Conservation (phyloP, 768 basidiomycete genomes). For the Cystobasidium ongulense region DNA sequence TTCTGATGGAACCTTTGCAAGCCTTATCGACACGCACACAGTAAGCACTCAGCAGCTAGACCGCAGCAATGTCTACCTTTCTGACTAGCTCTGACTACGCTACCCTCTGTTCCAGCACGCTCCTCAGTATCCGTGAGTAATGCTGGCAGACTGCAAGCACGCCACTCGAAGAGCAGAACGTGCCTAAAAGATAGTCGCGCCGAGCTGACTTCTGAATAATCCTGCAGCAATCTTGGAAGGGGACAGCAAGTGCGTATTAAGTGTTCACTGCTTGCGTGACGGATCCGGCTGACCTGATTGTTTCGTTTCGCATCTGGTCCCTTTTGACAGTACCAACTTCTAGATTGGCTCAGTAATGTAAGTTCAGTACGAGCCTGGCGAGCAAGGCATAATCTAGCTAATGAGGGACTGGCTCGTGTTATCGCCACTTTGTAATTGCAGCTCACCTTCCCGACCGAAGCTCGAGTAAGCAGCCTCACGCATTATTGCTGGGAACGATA, state of each 20-base stretch:
- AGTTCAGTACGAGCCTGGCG: background rate
- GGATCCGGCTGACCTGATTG: background rate
- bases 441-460: conserved; percentile 80
- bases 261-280: no score
- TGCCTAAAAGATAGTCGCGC: conserved; percentile 15
- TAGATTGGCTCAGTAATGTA: conserved; percentile 70
- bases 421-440: conserved; percentile 14
- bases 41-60: background rate
- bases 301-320: background rate
- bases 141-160: background rate
- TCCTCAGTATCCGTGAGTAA: conserved; percentile 17
- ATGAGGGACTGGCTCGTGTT: background rate
- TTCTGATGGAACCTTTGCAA: background rate
- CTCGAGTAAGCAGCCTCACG: conserved; percentile 45
- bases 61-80: background rate
- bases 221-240: background rate
- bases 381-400: background rate
- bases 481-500: background rate
- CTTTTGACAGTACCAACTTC: conserved; percentile 67
- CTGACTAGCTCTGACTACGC: conserved; percentile 7
- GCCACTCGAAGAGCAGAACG: background rate
- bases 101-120: conserved; percentile 24
- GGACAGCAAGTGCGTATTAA: conserved; percentile 3
- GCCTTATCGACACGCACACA: conserved; percentile 40
- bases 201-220: background rate